A percentile compares a stretch with the other conserved stretches of the same genome.
These are phyloP conservation scores for Colletotrichum sp. DNA, from an alignment of 2,329 filamentous ascomycete genomes.

Conservation along the genomic window DNA sequence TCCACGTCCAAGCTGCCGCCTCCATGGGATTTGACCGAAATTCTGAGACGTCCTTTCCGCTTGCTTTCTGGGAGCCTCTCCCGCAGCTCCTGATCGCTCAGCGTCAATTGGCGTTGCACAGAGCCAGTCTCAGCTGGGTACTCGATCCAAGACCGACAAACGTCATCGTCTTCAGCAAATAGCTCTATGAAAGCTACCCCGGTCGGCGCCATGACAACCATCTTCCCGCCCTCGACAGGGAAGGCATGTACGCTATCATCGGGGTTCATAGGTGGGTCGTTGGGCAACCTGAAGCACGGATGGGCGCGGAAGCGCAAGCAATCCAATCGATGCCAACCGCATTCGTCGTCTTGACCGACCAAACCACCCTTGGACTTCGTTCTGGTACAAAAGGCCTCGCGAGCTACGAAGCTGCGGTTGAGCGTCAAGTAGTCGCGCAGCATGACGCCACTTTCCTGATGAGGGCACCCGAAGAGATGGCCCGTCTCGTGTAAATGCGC, in stretches of 20 bases:
- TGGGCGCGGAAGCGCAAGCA: slow-evolving; percentile 88
- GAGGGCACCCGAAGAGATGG: slow-evolving; percentile 87
- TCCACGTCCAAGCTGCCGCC: slow-evolving; percentile 77
- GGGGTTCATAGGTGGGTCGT: slow-evolving; percentile 66
- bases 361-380: slow-evolving; percentile 83
- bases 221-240: slow-evolving; percentile 78
- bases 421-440: slow-evolving; percentile 83
- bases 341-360: slow-evolving; percentile 81
- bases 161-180: slow-evolving; percentile 77
- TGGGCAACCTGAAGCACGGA: slow-evolving; percentile 85
- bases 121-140: slow-evolving; percentile 68
- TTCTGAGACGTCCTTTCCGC: slow-evolving; percentile 71
- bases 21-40: slow-evolving; percentile 78
- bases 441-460: slow-evolving; percentile 93
- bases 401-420: slow-evolving; percentile 81
- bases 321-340: slow-evolving; percentile 89
- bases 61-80: slow-evolving; percentile 74
- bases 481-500: slow-evolving; percentile 92
- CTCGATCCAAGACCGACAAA: slow-evolving; percentile 84
- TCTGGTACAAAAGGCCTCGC: slow-evolving; percentile 85
- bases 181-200: slow-evolving; percentile 89
- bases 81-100: slow-evolving; percentile 79
- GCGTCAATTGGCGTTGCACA: slow-evolving; percentile 72
- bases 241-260: slow-evolving; percentile 87
- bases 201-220: slow-evolving; percentile 78